These are phyloP conservation scores for Kodamaea restingae DNA, from an alignment of 805 yeast genomes.

Conservation along the genomic window DNA sequence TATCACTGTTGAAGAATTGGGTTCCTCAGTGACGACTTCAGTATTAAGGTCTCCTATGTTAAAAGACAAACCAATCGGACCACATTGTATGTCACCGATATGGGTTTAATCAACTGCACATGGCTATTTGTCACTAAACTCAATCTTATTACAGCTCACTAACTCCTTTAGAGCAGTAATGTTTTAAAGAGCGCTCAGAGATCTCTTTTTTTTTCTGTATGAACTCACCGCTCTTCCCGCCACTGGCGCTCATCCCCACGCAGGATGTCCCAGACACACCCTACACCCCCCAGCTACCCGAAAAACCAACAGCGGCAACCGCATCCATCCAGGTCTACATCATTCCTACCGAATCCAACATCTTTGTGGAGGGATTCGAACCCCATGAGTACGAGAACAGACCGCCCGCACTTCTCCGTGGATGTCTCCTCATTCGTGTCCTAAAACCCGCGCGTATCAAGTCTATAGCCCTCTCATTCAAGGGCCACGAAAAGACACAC, in stretches of 20 bases:
- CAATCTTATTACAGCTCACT: no score
- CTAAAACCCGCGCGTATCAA: constrained; percentile 70
- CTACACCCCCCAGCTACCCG: constrained; percentile 45
- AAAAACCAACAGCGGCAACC: constrained; percentile 55
- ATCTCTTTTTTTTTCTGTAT: constrained; percentile 3
- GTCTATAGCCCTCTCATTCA: constrained; percentile 54
- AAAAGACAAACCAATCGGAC: no score
- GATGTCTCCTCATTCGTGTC: constrained; percentile 67
- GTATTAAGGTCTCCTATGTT: no score
- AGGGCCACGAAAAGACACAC: constrained; percentile 74
- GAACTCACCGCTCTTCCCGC: constrained; percentile 25
- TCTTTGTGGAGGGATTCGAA: constrained; percentile 81
- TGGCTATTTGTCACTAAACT: no score
- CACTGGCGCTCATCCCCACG: constrained; percentile 15
- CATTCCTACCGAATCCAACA: constrained; percentile 72
- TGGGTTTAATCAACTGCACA: no score
- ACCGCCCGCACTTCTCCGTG: constrained; percentile 79
- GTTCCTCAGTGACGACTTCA: no score
- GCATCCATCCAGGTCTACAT: constrained; percentile 67
- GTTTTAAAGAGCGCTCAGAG: no score
- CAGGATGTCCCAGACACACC: constrained; percentile 7
- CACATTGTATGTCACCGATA: no score
- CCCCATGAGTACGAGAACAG: constrained; percentile 56
- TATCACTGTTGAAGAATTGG: no score
- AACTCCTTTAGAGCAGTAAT: no score